phyloP scores from a whole-genome alignment of 2,329 filamentous ascomycete genomes.

The Sporothrix curviconia region DNA sequence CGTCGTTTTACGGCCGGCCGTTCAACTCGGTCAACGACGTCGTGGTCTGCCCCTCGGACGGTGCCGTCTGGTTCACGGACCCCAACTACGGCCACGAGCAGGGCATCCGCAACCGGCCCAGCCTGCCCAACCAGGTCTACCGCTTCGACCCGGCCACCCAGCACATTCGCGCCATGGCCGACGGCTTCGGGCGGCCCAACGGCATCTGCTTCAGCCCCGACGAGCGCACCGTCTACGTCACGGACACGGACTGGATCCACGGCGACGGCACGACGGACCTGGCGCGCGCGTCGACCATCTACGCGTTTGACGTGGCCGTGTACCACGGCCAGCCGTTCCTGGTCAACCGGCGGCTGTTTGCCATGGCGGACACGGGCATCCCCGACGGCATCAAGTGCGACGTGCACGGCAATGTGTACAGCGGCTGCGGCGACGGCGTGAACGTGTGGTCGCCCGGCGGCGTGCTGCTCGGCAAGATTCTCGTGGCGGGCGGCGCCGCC shows the following conservation, averaged over 20 bases:
- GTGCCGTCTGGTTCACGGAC: conserved; percentile 45
- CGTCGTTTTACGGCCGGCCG: conserved; percentile 36
- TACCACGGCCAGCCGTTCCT: conserved; percentile 35
- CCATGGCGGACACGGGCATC: conserved; percentile 40
- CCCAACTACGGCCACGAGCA: conserved; percentile 37
- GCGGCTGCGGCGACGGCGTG: conserved; percentile 42
- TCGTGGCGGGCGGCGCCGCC: conserved; percentile 35
- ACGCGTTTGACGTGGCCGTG: conserved; percentile 41
- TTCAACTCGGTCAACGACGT: conserved; percentile 44
- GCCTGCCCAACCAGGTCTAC: conserved; percentile 43
- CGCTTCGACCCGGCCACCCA: conserved; percentile 35
- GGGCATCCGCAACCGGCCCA: conserved; percentile 37
- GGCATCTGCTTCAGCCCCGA: conserved; percentile 35
- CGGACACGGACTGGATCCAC: conserved; percentile 31
- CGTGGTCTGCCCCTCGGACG: conserved; percentile 31
- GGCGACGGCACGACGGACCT: conserved; percentile 26
- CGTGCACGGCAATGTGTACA: conserved; percentile 38
- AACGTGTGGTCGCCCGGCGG: conserved; percentile 41
- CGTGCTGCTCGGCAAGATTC: conserved; percentile 36
- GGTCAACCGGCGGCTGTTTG: conserved; percentile 44
- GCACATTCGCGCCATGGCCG: conserved; percentile 40
- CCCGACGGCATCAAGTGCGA: conserved; percentile 40
- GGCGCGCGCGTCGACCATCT: conserved; percentile 21
- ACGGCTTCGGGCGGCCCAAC: conserved; percentile 39
- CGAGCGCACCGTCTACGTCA: conserved; percentile 36